Evolutionary conservation across 495 filamentous ascomycete genomes (phyloP).

Genomic region (Penicillium atrosanguineum): DNA sequence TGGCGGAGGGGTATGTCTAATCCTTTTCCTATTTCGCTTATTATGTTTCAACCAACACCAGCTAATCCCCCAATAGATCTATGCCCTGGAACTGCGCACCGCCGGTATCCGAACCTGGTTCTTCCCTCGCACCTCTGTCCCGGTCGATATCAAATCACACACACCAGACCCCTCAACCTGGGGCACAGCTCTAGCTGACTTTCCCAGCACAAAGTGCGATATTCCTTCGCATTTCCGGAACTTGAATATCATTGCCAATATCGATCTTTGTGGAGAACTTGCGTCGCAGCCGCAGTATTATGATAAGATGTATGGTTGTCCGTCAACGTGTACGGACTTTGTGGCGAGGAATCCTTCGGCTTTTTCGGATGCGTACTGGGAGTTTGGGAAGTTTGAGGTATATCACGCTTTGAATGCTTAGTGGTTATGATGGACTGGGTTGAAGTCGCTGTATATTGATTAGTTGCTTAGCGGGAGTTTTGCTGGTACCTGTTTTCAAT

Average conservation of each 20-base stretch:
- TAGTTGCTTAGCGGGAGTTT: too few species aligned
- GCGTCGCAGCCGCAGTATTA: constrained; percentile 29
- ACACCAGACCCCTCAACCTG: constrained; percentile 30
- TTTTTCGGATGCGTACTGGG: constrained; percentile 39
- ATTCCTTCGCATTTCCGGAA: constrained; percentile 39
- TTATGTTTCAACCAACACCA: neutral
- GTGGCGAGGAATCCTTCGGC: constrained; percentile 30
- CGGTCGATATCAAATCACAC: constrained; percentile 21
- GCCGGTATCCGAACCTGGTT: constrained; percentile 39
- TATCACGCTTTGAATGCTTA: constrained; percentile 32
- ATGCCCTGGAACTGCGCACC: constrained; percentile 33
- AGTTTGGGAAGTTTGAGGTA: constrained; percentile 39
- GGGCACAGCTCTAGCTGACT: constrained; percentile 35
- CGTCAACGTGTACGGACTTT: constrained; percentile 29
- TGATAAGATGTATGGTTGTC: constrained; percentile 27
- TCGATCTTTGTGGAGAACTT: constrained; percentile 36
- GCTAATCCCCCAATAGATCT: constrained; percentile 15
- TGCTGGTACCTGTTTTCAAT: too few species aligned
- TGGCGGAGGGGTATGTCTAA: constrained; percentile 41
- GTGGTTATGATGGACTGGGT: constrained; percentile 13
- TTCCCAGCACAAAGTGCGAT: constrained; percentile 40
- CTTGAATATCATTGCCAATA: constrained; percentile 43
- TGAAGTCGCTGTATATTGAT: neutral
- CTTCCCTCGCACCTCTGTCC: constrained; percentile 30
- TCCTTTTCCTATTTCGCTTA: neutral